These are phyloP conservation scores for Chlamydomonas incerta DNA, from an alignment of 139 green algal species.

Conservation along the genomic window DNA sequence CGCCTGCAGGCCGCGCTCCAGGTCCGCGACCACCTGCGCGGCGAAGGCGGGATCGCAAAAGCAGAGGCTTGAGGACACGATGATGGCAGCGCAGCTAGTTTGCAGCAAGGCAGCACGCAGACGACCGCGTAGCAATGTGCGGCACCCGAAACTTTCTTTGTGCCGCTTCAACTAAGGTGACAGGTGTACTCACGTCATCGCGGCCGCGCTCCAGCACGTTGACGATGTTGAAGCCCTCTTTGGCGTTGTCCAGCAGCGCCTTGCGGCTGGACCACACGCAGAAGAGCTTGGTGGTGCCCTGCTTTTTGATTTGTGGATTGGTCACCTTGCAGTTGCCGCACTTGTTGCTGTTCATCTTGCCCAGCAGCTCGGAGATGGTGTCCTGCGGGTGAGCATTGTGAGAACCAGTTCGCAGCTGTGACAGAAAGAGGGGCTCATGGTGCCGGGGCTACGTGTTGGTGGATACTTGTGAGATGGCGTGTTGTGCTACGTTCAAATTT, in stretches of 20 bases:
- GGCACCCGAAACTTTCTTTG: no score
- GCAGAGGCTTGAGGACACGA: not conserved
- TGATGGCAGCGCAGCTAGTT: no score
- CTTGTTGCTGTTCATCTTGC: constrained; percentile 50
- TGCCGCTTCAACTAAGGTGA: no score
- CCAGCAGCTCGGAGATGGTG: constrained; percentile 74
- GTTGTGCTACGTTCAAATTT: no score
- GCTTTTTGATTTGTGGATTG: constrained; percentile 65
- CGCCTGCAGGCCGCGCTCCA: not conserved
- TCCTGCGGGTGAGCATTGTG: constrained; percentile 35
- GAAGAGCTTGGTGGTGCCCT: constrained; percentile 66
- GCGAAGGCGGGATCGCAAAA: not conserved
- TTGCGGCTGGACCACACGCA: constrained; percentile 58
- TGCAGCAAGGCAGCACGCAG: no score
- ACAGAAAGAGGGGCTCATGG: no score
- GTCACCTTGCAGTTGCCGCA: constrained; percentile 88
- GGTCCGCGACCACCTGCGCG: not conserved
- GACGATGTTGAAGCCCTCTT: constrained; percentile 35
- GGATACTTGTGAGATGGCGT: not conserved
- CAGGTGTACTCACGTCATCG: not conserved
- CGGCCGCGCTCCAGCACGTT: constrained; percentile 32
- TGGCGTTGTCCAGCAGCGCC: constrained; percentile 59
- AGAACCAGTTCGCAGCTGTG: no score
- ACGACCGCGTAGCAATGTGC: no score
- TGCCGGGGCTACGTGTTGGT: no score